A percentile compares a stretch with the other conserved stretches of the same genome.
These are phyloP conservation scores for Triticum turgidum DNA, from an alignment of 176 grass and related monocot species.

Conservation along the genomic window DNA sequence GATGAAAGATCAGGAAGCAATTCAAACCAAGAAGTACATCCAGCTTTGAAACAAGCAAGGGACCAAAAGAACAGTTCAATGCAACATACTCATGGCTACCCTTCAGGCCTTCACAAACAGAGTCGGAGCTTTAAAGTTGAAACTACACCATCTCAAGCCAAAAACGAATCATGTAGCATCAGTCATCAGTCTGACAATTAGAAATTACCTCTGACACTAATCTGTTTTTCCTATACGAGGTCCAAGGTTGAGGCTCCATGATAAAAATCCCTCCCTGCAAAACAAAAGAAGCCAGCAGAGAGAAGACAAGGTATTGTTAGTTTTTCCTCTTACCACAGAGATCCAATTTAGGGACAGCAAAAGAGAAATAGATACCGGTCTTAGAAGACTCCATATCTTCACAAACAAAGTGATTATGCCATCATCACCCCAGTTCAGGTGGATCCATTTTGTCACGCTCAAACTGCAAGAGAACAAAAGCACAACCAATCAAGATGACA, in stretches of 20 bases:
- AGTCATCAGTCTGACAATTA: neutral
- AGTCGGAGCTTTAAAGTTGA: neutral
- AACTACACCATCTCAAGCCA: neutral
- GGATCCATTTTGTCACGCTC: constrained; percentile 99
- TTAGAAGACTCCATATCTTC: constrained; percentile 91
- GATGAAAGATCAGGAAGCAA: neutral
- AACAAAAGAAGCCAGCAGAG: constrained; percentile 9
- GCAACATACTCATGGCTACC: neutral
- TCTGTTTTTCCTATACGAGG: constrained; percentile 80
- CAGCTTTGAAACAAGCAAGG: neutral
- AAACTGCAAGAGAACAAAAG: constrained; percentile 65
- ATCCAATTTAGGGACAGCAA: neutral
- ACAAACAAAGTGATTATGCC: constrained; percentile 80
- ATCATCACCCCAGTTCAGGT: constrained; percentile 97
- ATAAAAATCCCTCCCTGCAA: constrained; percentile 83
- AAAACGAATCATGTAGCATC: neutral
- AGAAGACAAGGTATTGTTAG: neutral
- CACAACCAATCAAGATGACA: neutral
- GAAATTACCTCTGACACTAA: constrained; percentile 67
- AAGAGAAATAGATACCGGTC: constrained; percentile 53
- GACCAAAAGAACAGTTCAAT: neutral
- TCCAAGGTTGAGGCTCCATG: constrained; percentile 94
- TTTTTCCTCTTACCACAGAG: constrained; percentile 7
- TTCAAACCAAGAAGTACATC: neutral
- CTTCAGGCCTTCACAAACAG: neutral